phyloP scores from a whole-genome alignment of 2,329 filamentous ascomycete genomes.

The Chaetomium globosum region DNA sequence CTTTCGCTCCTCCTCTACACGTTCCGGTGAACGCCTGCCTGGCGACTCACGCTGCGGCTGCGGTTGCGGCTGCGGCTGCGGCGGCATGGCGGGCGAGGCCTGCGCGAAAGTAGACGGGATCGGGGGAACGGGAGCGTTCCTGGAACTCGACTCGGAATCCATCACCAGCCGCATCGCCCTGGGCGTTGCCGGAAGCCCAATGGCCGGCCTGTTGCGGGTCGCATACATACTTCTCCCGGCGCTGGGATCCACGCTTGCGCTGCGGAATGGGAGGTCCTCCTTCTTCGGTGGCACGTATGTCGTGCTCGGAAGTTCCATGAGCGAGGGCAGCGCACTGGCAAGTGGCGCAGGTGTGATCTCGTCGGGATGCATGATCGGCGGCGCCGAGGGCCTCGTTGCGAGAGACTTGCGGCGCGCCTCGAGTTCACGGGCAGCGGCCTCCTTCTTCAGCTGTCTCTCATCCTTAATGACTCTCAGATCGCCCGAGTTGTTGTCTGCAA shows the following conservation, averaged over 20 bases:
- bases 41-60: constrained; percentile 37
- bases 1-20: constrained; percentile 37
- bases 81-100: constrained; percentile 44
- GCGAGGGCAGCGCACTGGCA: constrained; percentile 34
- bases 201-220: constrained; percentile 50
- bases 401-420: constrained; percentile 86
- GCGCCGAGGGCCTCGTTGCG: constrained; percentile 76
- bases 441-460: constrained; percentile 68
- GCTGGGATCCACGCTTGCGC: constrained; percentile 66
- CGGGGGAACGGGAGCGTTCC: constrained; percentile 55
- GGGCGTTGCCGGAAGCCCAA: constrained; percentile 87
- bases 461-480: constrained; percentile 60
- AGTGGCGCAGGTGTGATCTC: constrained; percentile 50
- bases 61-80: constrained; percentile 43
- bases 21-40: constrained; percentile 37
- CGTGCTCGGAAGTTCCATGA: constrained; percentile 51
- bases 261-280: constrained; percentile 56
- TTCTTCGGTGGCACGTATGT: constrained; percentile 45
- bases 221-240: constrained; percentile 55
- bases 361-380: constrained; percentile 75
- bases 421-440: constrained; percentile 78
- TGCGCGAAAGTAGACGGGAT: constrained; percentile 55
- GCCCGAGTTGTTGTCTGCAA: constrained; percentile 54
- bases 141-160: constrained; percentile 54
- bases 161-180: constrained; percentile 86